These are phyloP conservation scores for Paecilomyces fulvus DNA, from an alignment of 2,329 filamentous ascomycete species.

Conservation along the genomic window DNA sequence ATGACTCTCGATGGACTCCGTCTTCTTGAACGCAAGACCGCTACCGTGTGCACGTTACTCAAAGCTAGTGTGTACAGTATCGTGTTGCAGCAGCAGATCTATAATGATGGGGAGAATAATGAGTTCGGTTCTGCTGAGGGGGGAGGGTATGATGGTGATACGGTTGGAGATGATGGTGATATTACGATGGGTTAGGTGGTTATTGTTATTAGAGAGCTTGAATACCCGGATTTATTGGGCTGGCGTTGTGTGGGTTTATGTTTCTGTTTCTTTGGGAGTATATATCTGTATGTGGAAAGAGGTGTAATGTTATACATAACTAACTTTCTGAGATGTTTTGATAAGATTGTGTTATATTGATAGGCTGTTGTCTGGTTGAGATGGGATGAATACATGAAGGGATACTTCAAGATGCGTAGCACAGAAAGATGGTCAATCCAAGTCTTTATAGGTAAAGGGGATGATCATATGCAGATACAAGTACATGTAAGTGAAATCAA, in stretches of 20 bases:
- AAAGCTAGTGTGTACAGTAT: slow-evolving; percentile 99
- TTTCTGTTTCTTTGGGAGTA: not conserved
- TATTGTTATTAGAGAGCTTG: not conserved
- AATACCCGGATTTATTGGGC: not conserved
- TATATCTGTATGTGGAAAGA: too few species aligned
- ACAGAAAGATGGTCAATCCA: not conserved
- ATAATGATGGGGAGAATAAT: slow-evolving; percentile 44
- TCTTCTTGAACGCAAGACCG: slow-evolving; percentile 87
- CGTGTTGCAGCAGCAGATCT: slow-evolving; percentile 93
- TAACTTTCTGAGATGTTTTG: too few species aligned
- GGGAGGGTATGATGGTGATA: not conserved
- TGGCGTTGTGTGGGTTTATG: not conserved
- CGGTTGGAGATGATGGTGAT: not conserved
- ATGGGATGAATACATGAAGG: too few species aligned
- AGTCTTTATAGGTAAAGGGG: not conserved
- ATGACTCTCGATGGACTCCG: slow-evolving; percentile 71
- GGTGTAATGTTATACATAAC: too few species aligned
- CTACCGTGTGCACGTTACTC: slow-evolving; percentile 85
- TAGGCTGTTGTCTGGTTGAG: too few species aligned
- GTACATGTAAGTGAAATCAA: not conserved
- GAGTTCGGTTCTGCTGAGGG: slow-evolving; percentile 10
- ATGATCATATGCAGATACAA: not conserved
- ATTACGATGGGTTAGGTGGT: not conserved
- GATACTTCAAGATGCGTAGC: not conserved
- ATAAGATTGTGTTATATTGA: too few species aligned